A percentile compares a stretch with the other conserved stretches of the same genome.
phyloP scores from a whole-genome alignment of 352 stramenopile genomes.

The Globisporangium canariense region DNA sequence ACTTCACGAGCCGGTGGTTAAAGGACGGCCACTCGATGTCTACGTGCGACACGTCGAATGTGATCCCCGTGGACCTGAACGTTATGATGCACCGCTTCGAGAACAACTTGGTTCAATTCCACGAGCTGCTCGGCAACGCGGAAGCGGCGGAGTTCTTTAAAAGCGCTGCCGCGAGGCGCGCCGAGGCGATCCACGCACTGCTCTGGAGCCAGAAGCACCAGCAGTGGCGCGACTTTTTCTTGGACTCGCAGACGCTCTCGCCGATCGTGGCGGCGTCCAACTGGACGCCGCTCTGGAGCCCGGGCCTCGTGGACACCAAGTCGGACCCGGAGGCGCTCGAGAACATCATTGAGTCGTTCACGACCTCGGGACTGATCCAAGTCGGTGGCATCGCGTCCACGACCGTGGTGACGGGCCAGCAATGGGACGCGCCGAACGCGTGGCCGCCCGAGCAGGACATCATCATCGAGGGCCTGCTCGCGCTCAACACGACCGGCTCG shows the following conservation, averaged over 20 bases:
- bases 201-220: constrained; percentile 57
- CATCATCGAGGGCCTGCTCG: constrained; percentile 70
- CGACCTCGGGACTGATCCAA: constrained; percentile 57
- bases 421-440: constrained; percentile 85
- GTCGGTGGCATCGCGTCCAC: constrained; percentile 67
- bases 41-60: constrained; percentile 56
- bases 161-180: constrained; percentile 31
- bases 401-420: constrained; percentile 64
- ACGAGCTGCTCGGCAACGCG: constrained; percentile 40
- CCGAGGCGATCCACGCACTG: constrained; percentile 57
- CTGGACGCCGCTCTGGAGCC: constrained; percentile 69
- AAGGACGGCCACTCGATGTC: constrained; percentile 36
- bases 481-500: constrained; percentile 41
- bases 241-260: constrained; percentile 46
- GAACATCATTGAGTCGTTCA: constrained; percentile 49
- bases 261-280: constrained; percentile 53
- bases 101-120: constrained; percentile 62
- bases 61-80: constrained; percentile 86
- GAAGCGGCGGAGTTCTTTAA: constrained; percentile 42
- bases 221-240: constrained; percentile 67
- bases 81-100: constrained; percentile 76
- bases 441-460: constrained; percentile 85
- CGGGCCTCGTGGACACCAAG: constrained; percentile 38
- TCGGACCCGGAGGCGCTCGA: constrained; percentile 39
- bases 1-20: constrained; percentile 89